Evolutionary conservation across 2,329 filamentous ascomycete genomes (phyloP).

Genomic region (Blumeria hordei): DNA sequence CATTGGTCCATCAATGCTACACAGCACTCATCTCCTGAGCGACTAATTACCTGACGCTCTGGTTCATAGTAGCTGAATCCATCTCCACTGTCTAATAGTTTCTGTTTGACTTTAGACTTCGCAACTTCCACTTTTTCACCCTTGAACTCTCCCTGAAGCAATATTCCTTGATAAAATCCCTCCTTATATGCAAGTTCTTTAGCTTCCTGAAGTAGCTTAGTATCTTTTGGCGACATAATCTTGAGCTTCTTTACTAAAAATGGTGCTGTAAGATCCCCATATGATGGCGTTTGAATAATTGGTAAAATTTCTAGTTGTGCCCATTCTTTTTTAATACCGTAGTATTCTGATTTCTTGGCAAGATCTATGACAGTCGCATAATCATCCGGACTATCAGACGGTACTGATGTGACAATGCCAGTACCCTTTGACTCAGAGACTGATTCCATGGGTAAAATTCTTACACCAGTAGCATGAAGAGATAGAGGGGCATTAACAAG

Average conservation of each 20-base stretch:
- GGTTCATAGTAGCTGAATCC: conserved; percentile 90
- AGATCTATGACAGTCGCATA: conserved; percentile 75
- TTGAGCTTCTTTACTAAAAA: conserved; percentile 77
- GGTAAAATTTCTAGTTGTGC: conserved; percentile 72
- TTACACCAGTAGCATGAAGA: conserved; percentile 56
- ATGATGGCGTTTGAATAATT: conserved; percentile 71
- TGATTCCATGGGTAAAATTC: conserved; percentile 85
- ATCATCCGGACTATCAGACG: conserved; percentile 88
- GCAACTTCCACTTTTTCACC: conserved; percentile 69
- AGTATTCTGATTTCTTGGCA: conserved; percentile 86
- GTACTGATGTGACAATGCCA: conserved; percentile 85
- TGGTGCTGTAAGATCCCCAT: conserved; percentile 64
- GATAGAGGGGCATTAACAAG: conserved; percentile 75
- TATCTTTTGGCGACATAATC: conserved; percentile 90
- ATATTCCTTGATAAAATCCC: conserved; percentile 83
- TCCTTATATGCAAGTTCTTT: conserved; percentile 96
- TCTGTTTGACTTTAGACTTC: conserved; percentile 61
- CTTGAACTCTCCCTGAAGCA: conserved; percentile 71
- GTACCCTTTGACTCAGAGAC: conserved; percentile 87
- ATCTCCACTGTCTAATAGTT: conserved; percentile 50
- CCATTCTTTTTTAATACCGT: conserved; percentile 93
- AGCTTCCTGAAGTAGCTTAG: conserved; percentile 70
- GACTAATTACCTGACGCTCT: conserved; percentile 66
- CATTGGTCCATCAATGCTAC: conserved; percentile 88
- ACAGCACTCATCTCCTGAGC: conserved; percentile 81